A percentile compares a stretch with the other conserved stretches of the same genome.
Conservation (phyloP, 2,329 filamentous ascomycete species). For the Alternaria brassicicola region DNA sequence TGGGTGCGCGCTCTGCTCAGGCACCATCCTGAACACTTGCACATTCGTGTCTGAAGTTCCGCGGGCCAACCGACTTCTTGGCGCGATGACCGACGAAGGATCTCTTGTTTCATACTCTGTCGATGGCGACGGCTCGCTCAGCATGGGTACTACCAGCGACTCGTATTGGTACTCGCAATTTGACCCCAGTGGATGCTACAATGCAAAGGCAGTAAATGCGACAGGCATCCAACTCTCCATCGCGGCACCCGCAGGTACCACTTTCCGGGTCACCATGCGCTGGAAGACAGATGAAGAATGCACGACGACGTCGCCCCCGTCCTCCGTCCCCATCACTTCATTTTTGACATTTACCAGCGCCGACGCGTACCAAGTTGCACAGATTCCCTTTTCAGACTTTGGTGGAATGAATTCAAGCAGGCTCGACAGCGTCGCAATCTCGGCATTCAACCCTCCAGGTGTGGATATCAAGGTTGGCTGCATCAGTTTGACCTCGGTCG, state of each 20-base stretch:
- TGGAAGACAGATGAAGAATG: slow-evolving; percentile 9
- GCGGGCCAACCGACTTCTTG: slow-evolving; percentile 2
- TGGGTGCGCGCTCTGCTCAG: slow-evolving; percentile 11
- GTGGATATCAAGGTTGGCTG: slow-evolving; percentile 4
- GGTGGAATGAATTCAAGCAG: slow-evolving; percentile 11
- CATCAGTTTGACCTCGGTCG: slow-evolving; percentile 3
- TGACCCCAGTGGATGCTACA: slow-evolving; percentile 3
- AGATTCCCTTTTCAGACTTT: slow-evolving; percentile 13
- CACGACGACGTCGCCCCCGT: neutral
- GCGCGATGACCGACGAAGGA: slow-evolving; percentile 5
- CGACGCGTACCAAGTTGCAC: slow-evolving; percentile 5
- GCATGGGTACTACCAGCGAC: neutral
- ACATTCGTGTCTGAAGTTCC: slow-evolving; percentile 6
- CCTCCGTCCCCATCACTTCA: slow-evolving; percentile 3
- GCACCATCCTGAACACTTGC: slow-evolving; percentile 11
- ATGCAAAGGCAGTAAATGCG: slow-evolving; percentile 4
- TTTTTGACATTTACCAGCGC: slow-evolving; percentile 1
- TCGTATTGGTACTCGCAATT: slow-evolving; percentile 14
- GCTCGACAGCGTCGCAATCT: slow-evolving; percentile 8
- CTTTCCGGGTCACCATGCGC: slow-evolving; percentile 6
- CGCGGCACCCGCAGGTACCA: slow-evolving; percentile 7
- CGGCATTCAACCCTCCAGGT: slow-evolving; percentile 1
- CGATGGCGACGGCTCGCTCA: slow-evolving; percentile 3
- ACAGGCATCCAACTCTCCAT: slow-evolving; percentile 8
- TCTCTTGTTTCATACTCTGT: slow-evolving; percentile 10